These are phyloP conservation scores for Takashimella koratensis DNA, from an alignment of 1,284 basidiomycete species.

Conservation along the genomic window DNA sequence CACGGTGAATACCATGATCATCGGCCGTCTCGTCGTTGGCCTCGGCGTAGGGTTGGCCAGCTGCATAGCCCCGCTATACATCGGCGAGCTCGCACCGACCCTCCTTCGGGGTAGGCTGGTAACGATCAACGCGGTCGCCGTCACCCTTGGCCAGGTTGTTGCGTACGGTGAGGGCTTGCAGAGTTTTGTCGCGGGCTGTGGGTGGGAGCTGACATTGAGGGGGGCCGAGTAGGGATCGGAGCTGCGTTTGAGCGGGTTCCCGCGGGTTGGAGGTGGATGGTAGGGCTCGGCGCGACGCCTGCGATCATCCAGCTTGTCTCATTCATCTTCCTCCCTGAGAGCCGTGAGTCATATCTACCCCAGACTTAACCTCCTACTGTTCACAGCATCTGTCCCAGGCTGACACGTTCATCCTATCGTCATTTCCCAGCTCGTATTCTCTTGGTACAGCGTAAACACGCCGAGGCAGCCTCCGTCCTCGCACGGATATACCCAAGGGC, in stretches of 20 bases:
- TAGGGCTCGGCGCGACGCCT: constrained; percentile 67
- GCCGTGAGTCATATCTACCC: too few relatives aligned
- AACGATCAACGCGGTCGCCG: constrained; percentile 49
- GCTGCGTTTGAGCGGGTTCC: constrained; percentile 63
- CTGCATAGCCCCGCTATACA: constrained; percentile 75
- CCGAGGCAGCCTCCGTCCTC: constrained; percentile 57
- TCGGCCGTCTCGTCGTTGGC: constrained; percentile 64
- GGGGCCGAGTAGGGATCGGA: constrained; percentile 53
- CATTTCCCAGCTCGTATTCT: constrained; percentile 62
- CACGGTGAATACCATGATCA: constrained; percentile 69
- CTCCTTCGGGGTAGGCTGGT: constrained; percentile 72
- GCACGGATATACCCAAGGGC: constrained; percentile 65
- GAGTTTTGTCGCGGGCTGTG: neutral
- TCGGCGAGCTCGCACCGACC: constrained; percentile 76
- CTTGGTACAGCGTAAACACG: constrained; percentile 57
- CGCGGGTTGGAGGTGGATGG: constrained; percentile 79
- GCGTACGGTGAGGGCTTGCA: constrained; percentile 60
- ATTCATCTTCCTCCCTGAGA: constrained; percentile 68
- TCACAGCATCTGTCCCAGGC: neutral
- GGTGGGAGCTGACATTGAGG: neutral
- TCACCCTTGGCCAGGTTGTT: constrained; percentile 64
- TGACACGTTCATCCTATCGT: constrained; percentile 1
- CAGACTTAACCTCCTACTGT: neutral
- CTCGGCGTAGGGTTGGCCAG: constrained; percentile 59
- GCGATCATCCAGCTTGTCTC: constrained; percentile 62